phyloP scores from a whole-genome alignment of 805 yeast species.

The Candida tibetensis region DNA sequence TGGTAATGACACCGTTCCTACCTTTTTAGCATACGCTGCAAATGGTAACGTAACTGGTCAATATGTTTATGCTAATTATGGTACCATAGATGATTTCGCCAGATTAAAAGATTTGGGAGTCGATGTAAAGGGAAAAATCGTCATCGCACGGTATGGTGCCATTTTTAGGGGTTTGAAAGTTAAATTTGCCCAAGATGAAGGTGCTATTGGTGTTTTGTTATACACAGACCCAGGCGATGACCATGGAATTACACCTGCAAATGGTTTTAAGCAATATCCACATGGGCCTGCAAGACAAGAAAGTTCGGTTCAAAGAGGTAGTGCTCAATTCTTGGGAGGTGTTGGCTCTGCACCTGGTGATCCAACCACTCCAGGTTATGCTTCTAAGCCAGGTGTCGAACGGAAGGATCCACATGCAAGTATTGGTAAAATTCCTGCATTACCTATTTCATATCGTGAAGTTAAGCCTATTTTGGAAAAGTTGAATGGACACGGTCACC shows the following conservation, averaged over 20 bases:
- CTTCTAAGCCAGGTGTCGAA: slow-evolving; percentile 46
- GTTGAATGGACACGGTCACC: slow-evolving; percentile 37
- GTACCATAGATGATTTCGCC: slow-evolving; percentile 52
- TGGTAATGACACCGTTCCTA: slow-evolving; percentile 41
- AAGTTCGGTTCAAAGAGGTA: slow-evolving; percentile 57
- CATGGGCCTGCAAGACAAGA: slow-evolving; percentile 65
- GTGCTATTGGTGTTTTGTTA: slow-evolving; percentile 60
- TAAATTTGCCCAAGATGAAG: slow-evolving; percentile 57
- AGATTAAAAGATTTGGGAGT: slow-evolving; percentile 38
- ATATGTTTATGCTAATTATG: slow-evolving; percentile 62
- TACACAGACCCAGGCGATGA: slow-evolving; percentile 63
- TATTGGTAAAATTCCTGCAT: slow-evolving; percentile 38
- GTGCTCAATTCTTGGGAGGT: slow-evolving; percentile 56
- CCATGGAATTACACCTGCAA: slow-evolving; percentile 47
- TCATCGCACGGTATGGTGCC: slow-evolving; percentile 52
- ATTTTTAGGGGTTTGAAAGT: slow-evolving; percentile 56
- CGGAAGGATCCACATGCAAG: slow-evolving; percentile 35
- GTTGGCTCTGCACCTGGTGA: slow-evolving; percentile 60
- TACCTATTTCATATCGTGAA: slow-evolving; percentile 44
- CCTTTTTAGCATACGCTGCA: slow-evolving; percentile 64
- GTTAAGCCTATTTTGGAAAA: slow-evolving; percentile 40
- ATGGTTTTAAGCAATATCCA: slow-evolving; percentile 60
- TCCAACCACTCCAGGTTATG: slow-evolving; percentile 74
- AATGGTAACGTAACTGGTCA: slow-evolving; percentile 57
- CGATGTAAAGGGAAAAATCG: slow-evolving; percentile 54